Evolutionary conservation across 2,329 filamentous ascomycete species (phyloP).

Genomic region (Pseudogymnoascus sp.): DNA sequence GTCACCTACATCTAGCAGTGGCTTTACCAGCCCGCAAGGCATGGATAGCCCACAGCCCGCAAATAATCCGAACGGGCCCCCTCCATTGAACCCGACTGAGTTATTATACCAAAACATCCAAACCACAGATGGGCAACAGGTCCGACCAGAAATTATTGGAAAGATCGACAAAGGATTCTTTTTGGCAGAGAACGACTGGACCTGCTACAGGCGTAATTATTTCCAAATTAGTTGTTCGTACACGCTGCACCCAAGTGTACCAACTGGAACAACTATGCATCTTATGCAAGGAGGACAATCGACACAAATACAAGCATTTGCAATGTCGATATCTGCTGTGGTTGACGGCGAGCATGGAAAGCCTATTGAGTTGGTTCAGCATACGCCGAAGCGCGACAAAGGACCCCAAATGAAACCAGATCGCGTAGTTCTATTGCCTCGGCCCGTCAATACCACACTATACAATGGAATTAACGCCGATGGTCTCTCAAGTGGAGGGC

Average conservation of each 20-base stretch:
- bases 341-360: slow-evolving; percentile 56
- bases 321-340: slow-evolving; percentile 58
- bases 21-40: slow-evolving; percentile 26
- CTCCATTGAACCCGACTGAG: slow-evolving; percentile 30
- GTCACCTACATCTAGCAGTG: slow-evolving; percentile 26
- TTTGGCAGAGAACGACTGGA: slow-evolving; percentile 57
- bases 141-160: slow-evolving; percentile 55
- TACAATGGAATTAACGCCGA: neutral
- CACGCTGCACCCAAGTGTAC: slow-evolving; percentile 40
- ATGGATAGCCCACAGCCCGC: slow-evolving; percentile 22
- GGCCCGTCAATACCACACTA: slow-evolving; percentile 13
- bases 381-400: slow-evolving; percentile 65
- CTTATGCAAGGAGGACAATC: slow-evolving; percentile 20
- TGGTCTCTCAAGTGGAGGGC: neutral
- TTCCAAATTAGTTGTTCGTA: slow-evolving; percentile 60
- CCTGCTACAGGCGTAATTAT: slow-evolving; percentile 66
- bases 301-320: slow-evolving; percentile 48
- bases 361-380: slow-evolving; percentile 62
- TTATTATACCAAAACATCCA: slow-evolving; percentile 37
- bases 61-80: slow-evolving; percentile 17
- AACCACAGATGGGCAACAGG: slow-evolving; percentile 38
- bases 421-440: slow-evolving; percentile 30
- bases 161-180: slow-evolving; percentile 68
- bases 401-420: slow-evolving; percentile 57
- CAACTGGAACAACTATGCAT: slow-evolving; percentile 36